Percentiles rank a stretch among this genome's conserved stretches.
These are phyloP conservation scores for Fennellomyces sp. DNA, from an alignment of 371 early-diverging fungal genomes.

Conservation along the genomic window DNA sequence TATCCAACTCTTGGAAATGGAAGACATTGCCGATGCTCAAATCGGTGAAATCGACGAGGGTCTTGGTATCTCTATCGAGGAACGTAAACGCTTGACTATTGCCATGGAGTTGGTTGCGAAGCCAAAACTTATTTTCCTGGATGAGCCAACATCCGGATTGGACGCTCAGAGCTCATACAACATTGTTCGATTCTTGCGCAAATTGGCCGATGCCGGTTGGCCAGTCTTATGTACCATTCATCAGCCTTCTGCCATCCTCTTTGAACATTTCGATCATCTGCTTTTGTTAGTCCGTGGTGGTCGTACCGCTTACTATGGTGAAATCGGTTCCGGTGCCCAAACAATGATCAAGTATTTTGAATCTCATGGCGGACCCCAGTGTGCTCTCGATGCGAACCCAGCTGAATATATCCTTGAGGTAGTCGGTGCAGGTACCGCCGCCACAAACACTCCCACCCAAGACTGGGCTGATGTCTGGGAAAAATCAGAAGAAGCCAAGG, in stretches of 20 bases:
- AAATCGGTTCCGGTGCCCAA: constrained; percentile 55
- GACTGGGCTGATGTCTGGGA: constrained; percentile 64
- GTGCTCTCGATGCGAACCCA: constrained; percentile 60
- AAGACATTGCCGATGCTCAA: constrained; percentile 55
- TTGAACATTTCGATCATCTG: constrained; percentile 68
- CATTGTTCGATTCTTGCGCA: constrained; percentile 68
- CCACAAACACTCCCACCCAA: constrained; percentile 22
- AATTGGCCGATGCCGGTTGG: constrained; percentile 61
- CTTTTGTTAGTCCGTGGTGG: constrained; percentile 74
- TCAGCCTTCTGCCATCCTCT: constrained; percentile 68
- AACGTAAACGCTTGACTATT: constrained; percentile 71
- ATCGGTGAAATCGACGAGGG: constrained; percentile 54
- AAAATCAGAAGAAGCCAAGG: constrained; percentile 30
- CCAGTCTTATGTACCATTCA: constrained; percentile 69
- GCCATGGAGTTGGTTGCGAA: constrained; percentile 74
- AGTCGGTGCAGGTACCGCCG: constrained; percentile 51
- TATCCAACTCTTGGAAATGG: constrained; percentile 64
- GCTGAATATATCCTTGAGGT: constrained; percentile 73
- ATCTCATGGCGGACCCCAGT: constrained; percentile 56
- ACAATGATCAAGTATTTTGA: constrained; percentile 66
- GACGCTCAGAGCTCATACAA: constrained; percentile 71
- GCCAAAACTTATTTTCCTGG: constrained; percentile 76
- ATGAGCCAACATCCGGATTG: constrained; percentile 83
- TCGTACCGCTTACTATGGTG: constrained; percentile 63
- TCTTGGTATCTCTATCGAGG: constrained; percentile 63